A percentile compares a stretch with the other conserved stretches of the same genome.
Conservation (phyloP, 75 land plant genomes). For the Pseudotsuga menziesii region DNA sequence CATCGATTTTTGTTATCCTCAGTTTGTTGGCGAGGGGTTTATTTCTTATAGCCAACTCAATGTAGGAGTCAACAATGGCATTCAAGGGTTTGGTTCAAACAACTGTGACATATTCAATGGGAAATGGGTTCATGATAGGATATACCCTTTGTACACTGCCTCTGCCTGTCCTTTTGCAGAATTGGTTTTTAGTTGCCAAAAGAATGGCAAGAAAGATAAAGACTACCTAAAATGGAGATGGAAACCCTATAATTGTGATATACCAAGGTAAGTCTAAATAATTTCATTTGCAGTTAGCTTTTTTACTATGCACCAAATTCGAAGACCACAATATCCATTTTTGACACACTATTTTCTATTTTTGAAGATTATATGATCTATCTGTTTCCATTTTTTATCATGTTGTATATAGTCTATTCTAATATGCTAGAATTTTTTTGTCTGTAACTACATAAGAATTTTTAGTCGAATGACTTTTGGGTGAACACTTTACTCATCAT, state of each 20-base stretch:
- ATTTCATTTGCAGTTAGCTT: background rate
- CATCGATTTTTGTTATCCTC: background rate
- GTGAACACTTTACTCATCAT: no score
- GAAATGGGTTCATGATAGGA: slow-evolving; percentile 47
- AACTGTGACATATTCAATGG: slow-evolving; percentile 39
- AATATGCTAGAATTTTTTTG: no score
- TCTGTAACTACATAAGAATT: no score
- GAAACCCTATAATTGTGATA: slow-evolving; percentile 30
- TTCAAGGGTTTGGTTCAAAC: background rate
- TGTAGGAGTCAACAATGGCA: background rate
- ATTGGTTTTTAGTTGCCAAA: slow-evolving; percentile 72
- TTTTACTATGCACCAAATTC: background rate
- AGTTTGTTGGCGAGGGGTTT: background rate
- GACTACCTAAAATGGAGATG: no score
- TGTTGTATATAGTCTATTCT: no score
- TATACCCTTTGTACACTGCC: slow-evolving; percentile 18
- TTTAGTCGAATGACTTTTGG: no score
- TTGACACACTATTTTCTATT: background rate
- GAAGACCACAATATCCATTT: background rate
- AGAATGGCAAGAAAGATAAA: slow-evolving; percentile 67
- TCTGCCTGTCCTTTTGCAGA: slow-evolving; percentile 75
- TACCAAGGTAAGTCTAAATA: slow-evolving; percentile 39
- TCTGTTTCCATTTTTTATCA: background rate
- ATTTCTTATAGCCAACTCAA: background rate
- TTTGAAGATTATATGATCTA: background rate